Evolutionary conservation across 257 asterid species (phyloP).

Genomic region (Solanum clarkiae): DNA sequence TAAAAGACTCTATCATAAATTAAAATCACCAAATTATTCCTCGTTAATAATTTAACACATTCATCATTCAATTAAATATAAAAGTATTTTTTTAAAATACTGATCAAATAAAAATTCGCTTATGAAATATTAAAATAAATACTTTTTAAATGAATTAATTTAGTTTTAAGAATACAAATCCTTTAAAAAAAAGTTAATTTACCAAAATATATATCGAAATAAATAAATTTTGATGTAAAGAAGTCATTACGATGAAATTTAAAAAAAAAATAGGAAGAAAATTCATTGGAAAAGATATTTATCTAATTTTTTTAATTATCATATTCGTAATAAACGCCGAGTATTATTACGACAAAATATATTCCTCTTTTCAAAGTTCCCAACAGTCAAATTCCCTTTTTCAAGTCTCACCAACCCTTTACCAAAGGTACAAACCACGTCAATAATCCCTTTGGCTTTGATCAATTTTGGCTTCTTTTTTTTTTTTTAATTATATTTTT

Average conservation of each 20-base stretch:
- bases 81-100: accelerated
- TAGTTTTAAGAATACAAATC: too few relatives aligned
- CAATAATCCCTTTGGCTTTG: neutral
- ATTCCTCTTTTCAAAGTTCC: neutral
- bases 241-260: neutral
- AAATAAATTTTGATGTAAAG: neutral
- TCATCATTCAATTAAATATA: neutral
- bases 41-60: neutral
- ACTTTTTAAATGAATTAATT: neutral
- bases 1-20: neutral
- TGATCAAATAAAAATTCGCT: neutral
- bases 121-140: neutral
- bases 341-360: neutral
- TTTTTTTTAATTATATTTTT: neutral
- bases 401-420: neutral
- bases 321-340: neutral
- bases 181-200: neutral
- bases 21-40: neutral
- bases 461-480: neutral
- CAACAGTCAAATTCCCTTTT: neutral
- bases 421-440: neutral
- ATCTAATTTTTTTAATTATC: neutral
- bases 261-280: neutral
- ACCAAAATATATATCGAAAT: neutral
- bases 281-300: too few relatives aligned